Conservation (phyloP, 768 basidiomycete species). For the Amanita brunnescens region DNA sequence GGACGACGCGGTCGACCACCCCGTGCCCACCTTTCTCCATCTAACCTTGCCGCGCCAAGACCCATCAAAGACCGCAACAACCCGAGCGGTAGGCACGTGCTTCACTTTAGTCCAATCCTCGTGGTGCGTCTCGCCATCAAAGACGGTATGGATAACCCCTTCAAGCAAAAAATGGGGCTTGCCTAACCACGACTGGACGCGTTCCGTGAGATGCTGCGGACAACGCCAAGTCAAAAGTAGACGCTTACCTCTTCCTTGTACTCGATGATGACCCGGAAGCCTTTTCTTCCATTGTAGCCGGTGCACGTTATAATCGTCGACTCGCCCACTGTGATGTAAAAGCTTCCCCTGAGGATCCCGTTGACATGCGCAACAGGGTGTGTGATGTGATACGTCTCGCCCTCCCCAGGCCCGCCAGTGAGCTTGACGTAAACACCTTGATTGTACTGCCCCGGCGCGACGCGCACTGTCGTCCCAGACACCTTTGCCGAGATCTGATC, state of each 20-base stretch:
- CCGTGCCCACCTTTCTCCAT: conserved; percentile 56
- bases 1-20: conserved; percentile 37
- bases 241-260: conserved; percentile 89
- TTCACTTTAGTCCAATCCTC: conserved; percentile 80
- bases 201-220: background rate
- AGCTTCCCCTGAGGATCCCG: conserved; percentile 83
- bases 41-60: conserved; percentile 79
- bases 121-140: conserved; percentile 51
- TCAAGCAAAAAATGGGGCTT: conserved; percentile 77
- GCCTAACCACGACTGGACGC: conserved; percentile 74
- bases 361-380: conserved; percentile 89
- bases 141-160: conserved; percentile 82
- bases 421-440: conserved; percentile 83
- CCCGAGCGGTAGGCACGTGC: conserved; percentile 72
- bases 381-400: conserved; percentile 79
- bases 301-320: conserved; percentile 75
- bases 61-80: conserved; percentile 82
- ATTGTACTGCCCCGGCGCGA: conserved; percentile 77
- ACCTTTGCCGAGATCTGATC: conserved; percentile 95
- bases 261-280: conserved; percentile 74
- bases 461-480: conserved; percentile 78
- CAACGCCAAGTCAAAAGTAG: conserved; percentile 3
- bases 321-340: conserved; percentile 84
- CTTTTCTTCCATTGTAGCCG: conserved; percentile 34
- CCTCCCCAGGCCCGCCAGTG: conserved; percentile 63